Evolutionary conservation across 2,329 filamentous ascomycete species (phyloP), one percentile per base, ranked within the genome.

Genomic region (Gliomastix tumulicola): DNA sequence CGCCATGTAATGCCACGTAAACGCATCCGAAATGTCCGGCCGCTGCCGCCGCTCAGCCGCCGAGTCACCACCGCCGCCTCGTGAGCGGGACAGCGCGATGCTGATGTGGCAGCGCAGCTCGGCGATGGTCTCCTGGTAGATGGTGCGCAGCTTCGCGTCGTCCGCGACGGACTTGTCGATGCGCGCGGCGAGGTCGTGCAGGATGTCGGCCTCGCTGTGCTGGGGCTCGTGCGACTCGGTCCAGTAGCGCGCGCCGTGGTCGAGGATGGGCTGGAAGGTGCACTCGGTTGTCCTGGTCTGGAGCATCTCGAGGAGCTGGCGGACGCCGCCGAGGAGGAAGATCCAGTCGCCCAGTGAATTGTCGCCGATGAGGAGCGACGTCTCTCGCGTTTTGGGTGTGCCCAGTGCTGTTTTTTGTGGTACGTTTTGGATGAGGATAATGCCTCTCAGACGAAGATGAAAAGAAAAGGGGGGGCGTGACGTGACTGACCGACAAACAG

Each of bases 11-110:
- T 42, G 36, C 44, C 59, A 65, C 32, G 63, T 49, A 62, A 62
- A 66, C 5, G 60, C n/a, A n/a, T n/a, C 46, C 37, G 65, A 64
- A 3, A 61, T 49, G 38, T 66, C 63, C 3, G 52, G 48, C 17
- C 56, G 46, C 34, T 67, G 63, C 10, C 55, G 47, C 9, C 40
- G 41, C 13, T n/a, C n/a, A n/a, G 11, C 25, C 10, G 25, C 11
- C 25, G 25, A 28, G 25, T 28, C 25, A 16, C 13, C 10, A 3
- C 25, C 25, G 7, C 25, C 25, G 10, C n/a, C 17, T 16, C 25
- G 25, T 4, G 25, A 13, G 10, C 25, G n/a, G 13, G 25, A 16
- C 2, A 28, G n/a, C 10, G 46, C 39, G 19, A 42, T 21, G 35
- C 35, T 38, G 23, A 48, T 39, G 21, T 40, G 37, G 32, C 40